These are phyloP conservation scores for Sarcodon aspratus DNA, from an alignment of 768 basidiomycete genomes.

Conservation along the genomic window DNA sequence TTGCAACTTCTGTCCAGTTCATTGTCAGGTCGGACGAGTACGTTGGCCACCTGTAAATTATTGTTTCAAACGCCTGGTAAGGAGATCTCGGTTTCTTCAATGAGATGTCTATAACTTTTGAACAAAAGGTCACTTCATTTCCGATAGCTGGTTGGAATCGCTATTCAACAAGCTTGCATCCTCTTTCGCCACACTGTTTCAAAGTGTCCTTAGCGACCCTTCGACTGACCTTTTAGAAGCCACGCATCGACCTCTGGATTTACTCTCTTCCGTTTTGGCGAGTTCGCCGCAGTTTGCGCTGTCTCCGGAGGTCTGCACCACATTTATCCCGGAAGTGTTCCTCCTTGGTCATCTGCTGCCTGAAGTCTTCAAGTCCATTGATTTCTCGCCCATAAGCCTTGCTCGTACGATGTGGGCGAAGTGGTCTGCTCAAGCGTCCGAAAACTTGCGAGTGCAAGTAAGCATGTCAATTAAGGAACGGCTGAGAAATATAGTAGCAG, in stretches of 20 bases:
- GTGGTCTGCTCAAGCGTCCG: conserved; percentile 13
- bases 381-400: conserved; percentile 4
- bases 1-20: not conserved
- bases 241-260: conserved; percentile 19
- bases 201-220: conserved; percentile 19
- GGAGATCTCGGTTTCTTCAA: not conserved
- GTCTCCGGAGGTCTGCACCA: conserved; percentile 3
- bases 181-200: conserved; percentile 24
- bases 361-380: conserved; percentile 12
- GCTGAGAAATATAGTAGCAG: conserved; percentile 29
- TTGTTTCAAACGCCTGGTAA: not conserved
- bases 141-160: not conserved
- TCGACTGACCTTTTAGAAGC: conserved; percentile 8
- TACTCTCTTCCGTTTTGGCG: conserved; percentile 19
- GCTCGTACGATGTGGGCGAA: conserved; percentile 21
- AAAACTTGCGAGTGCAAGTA: conserved; percentile 15
- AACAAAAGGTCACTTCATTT: not conserved
- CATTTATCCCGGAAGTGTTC: conserved; percentile 33
- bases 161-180: conserved; percentile 19
- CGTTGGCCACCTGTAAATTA: not conserved
- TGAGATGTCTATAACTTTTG: not conserved
- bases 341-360: conserved; percentile 38
- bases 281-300: not conserved
- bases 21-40: not conserved
- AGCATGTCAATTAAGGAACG: conserved; percentile 26